Evolutionary conservation across 2,329 filamentous ascomycete genomes (phyloP).

Genomic region (Leptographium wingfieldii): DNA sequence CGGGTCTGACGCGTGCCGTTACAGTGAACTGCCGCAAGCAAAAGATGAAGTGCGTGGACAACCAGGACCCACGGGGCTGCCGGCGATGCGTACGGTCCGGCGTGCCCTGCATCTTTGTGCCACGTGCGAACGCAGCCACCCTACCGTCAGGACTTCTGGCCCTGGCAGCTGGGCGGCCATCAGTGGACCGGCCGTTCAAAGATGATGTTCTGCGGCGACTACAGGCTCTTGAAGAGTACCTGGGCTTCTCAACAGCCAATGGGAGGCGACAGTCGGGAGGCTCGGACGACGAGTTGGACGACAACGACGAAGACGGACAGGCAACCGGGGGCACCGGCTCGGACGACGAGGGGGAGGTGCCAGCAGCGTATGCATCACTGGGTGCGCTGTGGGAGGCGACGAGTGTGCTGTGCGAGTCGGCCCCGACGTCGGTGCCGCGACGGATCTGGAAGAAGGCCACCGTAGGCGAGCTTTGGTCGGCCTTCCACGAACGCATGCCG

Average conservation of each 20-base stretch:
- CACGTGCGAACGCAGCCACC: constrained; percentile 8
- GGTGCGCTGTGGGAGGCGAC: constrained; percentile 7
- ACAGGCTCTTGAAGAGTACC: constrained; percentile 4
- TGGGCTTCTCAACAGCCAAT: background rate
- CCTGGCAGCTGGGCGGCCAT: background rate
- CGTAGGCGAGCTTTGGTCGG: constrained; percentile 6
- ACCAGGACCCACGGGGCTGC: constrained; percentile 2
- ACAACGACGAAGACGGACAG: background rate
- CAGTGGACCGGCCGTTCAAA: constrained; percentile 2
- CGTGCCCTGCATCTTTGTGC: constrained; percentile 10
- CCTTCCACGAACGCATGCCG: constrained; percentile 30
- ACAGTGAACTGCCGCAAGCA: constrained; percentile 11
- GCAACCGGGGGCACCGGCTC: background rate
- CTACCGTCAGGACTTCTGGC: constrained; percentile 2
- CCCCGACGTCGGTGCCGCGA: background rate
- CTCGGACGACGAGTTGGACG: background rate
- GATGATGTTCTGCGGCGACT: constrained; percentile 6
- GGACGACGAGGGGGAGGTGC: background rate
- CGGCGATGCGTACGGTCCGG: constrained; percentile 7
- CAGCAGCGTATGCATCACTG: constrained; percentile 3
- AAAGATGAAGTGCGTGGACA: constrained; percentile 10
- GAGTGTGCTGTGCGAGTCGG: background rate
- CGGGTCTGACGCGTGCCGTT: background rate
- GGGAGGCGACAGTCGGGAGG: background rate
- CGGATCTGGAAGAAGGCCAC: constrained; percentile 7